Percentiles rank a stretch among this genome's conserved stretches.
Conservation (phyloP, 768 basidiomycete species). For the Serendipita vermifera region DNA sequence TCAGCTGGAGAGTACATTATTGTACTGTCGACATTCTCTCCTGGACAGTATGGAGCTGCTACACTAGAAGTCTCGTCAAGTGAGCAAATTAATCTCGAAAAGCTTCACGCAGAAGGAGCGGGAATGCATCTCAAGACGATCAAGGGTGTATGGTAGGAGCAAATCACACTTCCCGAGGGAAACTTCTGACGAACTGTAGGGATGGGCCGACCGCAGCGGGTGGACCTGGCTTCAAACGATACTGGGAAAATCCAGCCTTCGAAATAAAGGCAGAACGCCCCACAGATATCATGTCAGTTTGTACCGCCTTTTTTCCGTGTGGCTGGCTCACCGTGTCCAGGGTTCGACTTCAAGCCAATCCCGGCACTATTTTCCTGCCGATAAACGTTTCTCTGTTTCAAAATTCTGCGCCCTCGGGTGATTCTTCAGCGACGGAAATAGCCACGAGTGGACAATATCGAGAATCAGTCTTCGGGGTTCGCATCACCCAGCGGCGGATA, state of each 20-base stretch:
- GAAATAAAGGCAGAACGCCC: slow-evolving; percentile 34
- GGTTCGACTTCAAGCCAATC: background rate
- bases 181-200: slow-evolving; percentile 31
- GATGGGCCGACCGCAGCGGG: slow-evolving; percentile 45
- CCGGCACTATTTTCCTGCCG: background rate
- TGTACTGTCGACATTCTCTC: slow-evolving; percentile 76
- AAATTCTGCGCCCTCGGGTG: slow-evolving; percentile 19
- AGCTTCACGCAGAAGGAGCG: slow-evolving; percentile 76
- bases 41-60: slow-evolving; percentile 49
- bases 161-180: background rate
- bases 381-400: background rate
- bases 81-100: slow-evolving; percentile 41
- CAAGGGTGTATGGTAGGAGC: slow-evolving; percentile 57
- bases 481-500: slow-evolving; percentile 39
- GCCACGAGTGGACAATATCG: slow-evolving; percentile 71
- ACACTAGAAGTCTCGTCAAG: slow-evolving; percentile 43
- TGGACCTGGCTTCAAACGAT: slow-evolving; percentile 51
- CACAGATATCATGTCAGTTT: background rate
- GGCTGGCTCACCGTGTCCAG: background rate
- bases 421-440: slow-evolving; percentile 30
- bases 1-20: slow-evolving; percentile 70
- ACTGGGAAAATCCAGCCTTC: slow-evolving; percentile 55
- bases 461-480: slow-evolving; percentile 60
- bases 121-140: slow-evolving; percentile 70
- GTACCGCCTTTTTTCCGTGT: background rate